Evolutionary conservation across 176 grass and related monocot species (phyloP), one percentile per base, ranked within the genome.

Genomic region (Oryza nivara): DNA sequence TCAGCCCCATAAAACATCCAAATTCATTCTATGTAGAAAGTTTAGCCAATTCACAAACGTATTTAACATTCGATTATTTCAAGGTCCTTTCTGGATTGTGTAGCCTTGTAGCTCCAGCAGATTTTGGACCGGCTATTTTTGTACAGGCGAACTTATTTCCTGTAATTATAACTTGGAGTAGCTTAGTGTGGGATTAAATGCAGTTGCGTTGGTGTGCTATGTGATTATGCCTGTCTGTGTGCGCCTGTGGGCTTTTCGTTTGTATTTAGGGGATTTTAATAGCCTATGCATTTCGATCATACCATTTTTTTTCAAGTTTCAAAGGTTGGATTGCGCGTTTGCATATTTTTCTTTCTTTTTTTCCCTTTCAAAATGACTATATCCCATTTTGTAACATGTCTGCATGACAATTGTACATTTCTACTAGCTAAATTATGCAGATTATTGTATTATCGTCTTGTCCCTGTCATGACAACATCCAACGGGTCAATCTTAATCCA

Each of bases 151-250:
- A 73, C 60, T 81, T 77, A 28, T 76, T 87, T 66, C 80, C 28
- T 89, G 86, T 92, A 89, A 89, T 83, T 89, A 89, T 83, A 87
- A 65, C 67, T 66, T 70, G 84, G 80, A 69, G 49, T 84, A 92
- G 79, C 28, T 68, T 47, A 75, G 70, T 73, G 73, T 84, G 67
- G 75, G 81, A 68, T 40, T 63, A 56, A 66, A 51, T 54, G 26
- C 4, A 43, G 14, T 26, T 68, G 61, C 30, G 23, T 63, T 5
- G 20, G 9, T 73, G 38, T 83, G 45, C 22, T 64, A 23, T 11
- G 78, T 70, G 58, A 34, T 14, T 6, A 58, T 58, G 54, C 5
- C 34, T 72, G 40, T 4, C 34, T 72, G 40, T 3, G 11, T 45
- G 35, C 19, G 35, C 9, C 0, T 43, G 38, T n/a, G 69, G 3